Percentiles rank a stretch among this genome's conserved stretches.
Evolutionary conservation across 1,139 yeast genomes (phyloP).

Genomic region (Candida sanyaensis): DNA sequence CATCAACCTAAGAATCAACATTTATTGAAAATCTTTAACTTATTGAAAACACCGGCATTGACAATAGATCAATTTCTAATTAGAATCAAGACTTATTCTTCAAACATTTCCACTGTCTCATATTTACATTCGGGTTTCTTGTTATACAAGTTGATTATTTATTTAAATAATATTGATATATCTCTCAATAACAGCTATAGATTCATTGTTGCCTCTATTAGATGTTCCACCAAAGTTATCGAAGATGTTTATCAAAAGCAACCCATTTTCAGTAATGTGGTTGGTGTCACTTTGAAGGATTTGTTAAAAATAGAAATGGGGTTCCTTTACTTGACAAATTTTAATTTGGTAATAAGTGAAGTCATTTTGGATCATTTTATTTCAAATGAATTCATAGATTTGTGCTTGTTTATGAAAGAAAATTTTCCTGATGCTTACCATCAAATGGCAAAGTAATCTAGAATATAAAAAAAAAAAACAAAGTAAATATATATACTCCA

Average conservation of each 20-base stretch:
- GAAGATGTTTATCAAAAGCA: slow-evolving; percentile 50
- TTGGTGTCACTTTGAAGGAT: slow-evolving; percentile 43
- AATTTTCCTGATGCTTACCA: slow-evolving; percentile 11
- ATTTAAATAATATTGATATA: slow-evolving; percentile 32
- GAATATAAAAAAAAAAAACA: not conserved
- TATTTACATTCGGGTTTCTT: slow-evolving; percentile 44
- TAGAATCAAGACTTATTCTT: slow-evolving; percentile 44
- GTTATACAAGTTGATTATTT: slow-evolving; percentile 37
- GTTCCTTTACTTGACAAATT: slow-evolving; percentile 43
- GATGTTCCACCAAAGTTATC: slow-evolving; percentile 45
- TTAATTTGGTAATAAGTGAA: slow-evolving; percentile 41
- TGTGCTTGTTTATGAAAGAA: slow-evolving; percentile 21
- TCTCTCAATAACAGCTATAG: slow-evolving; percentile 39
- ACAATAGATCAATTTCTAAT: slow-evolving; percentile 38
- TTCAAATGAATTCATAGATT: slow-evolving; percentile 26
- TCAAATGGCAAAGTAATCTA: not conserved
- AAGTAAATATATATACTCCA: not conserved
- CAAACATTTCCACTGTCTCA: slow-evolving; percentile 41
- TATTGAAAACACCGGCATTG: slow-evolving; percentile 37
- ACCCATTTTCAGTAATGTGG: slow-evolving; percentile 45
- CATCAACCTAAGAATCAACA: slow-evolving; percentile 30
- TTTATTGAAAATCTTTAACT: slow-evolving; percentile 34
- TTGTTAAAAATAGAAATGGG: slow-evolving; percentile 43
- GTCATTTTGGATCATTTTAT: slow-evolving; percentile 34
- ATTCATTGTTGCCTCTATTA: slow-evolving; percentile 41